phyloP scores from a whole-genome alignment of 129 eudicot genomes.

The Dittrichia graveolens region DNA sequence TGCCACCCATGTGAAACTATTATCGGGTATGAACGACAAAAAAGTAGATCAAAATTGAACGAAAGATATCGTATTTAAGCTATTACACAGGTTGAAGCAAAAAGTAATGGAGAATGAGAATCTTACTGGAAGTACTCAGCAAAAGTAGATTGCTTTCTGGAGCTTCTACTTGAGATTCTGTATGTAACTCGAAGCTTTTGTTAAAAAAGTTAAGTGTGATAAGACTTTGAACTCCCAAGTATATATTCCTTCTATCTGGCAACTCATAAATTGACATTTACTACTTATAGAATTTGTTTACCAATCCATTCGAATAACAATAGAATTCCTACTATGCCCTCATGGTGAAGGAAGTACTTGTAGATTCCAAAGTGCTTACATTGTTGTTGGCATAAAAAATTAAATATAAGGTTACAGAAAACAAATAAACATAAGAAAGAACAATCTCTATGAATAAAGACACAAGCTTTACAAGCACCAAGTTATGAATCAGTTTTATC shows the following conservation, averaged over 20 bases:
- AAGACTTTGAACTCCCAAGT: conserved; percentile 17
- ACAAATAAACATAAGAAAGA: conserved; percentile 3
- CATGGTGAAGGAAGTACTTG: conserved; percentile 31
- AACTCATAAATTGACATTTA: conserved; percentile 19
- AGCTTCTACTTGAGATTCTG: conserved; percentile 20
- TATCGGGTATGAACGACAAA: conserved; percentile 8
- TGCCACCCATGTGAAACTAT: conserved; percentile 24
- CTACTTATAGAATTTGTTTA: not conserved
- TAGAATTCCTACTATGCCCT: not conserved
- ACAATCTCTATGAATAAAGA: conserved; percentile 16
- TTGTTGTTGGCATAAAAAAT: conserved; percentile 7
- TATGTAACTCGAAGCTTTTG: conserved; percentile 14
- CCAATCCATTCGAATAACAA: conserved; percentile 2
- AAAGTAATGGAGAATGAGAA: conserved; percentile 39
- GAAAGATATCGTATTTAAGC: conserved; percentile 26
- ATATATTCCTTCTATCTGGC: conserved; percentile 22
- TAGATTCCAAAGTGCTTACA: conserved; percentile 22
- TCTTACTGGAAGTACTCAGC: conserved; percentile 30
- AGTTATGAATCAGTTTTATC: conserved; percentile 26
- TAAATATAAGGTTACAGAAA: not conserved
- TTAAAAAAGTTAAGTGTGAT: conserved; percentile 16
- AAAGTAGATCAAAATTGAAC: conserved; percentile 13
- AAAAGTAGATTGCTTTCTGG: conserved; percentile 31
- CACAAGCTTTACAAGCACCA: conserved; percentile 22
- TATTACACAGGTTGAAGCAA: conserved; percentile 2